Percentiles rank a stretch among this genome's conserved stretches.
phyloP scores from a whole-genome alignment of 2,329 filamentous ascomycete genomes.

The Penicillium griseofulvum region DNA sequence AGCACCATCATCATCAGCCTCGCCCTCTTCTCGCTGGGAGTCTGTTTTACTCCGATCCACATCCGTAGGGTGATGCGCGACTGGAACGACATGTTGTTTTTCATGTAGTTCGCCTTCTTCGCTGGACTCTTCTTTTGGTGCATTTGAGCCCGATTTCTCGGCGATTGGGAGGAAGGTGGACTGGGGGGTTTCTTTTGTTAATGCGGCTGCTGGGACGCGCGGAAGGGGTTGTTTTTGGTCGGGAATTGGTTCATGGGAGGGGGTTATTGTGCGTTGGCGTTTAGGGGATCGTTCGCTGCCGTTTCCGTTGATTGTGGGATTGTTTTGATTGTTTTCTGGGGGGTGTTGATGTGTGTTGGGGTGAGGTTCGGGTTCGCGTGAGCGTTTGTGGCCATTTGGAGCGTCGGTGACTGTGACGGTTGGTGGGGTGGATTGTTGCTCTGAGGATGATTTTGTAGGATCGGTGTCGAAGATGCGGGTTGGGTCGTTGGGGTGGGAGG shows the following conservation, averaged over 20 bases:
- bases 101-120: conserved; percentile 22
- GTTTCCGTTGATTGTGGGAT: conserved; percentile 30
- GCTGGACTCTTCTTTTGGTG: conserved; percentile 10
- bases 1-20: conserved; percentile 33
- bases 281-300: conserved; percentile 36
- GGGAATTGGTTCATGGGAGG: conserved; percentile 7
- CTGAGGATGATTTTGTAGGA: conserved; percentile 33
- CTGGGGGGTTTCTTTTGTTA: neutral
- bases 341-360: conserved; percentile 7
- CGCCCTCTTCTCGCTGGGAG: neutral
- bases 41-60: neutral
- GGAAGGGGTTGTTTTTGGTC: conserved; percentile 8
- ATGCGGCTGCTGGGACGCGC: conserved; percentile 21
- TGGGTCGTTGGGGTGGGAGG: conserved; percentile 19
- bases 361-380: conserved; percentile 35
- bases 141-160: neutral
- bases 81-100: conserved; percentile 4
- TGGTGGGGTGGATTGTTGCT: conserved; percentile 38
- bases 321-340: conserved; percentile 3
- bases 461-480: conserved; percentile 30
- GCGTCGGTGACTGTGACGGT: conserved; percentile 27
- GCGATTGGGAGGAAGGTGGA: neutral
- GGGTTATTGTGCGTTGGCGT: conserved; percentile 34
- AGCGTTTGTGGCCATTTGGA: conserved; percentile 40
- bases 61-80: neutral